Evolutionary conservation across 1,284 basidiomycete genomes (phyloP), one percentile per base, ranked within the genome.

Genomic region (Exsudoporus floridanus): DNA sequence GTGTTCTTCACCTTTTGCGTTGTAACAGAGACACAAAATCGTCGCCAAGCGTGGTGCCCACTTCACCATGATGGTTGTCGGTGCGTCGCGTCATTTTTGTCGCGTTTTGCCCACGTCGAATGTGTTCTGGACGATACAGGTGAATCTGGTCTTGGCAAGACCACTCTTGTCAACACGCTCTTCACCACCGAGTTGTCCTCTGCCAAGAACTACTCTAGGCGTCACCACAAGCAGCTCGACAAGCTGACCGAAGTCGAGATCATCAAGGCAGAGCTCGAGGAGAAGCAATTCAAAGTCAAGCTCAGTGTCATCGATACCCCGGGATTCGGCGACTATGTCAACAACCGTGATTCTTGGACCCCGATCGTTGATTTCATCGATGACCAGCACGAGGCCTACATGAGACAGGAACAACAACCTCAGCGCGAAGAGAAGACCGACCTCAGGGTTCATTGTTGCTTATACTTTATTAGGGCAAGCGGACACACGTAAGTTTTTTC

Each of bases 321-420:
- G 55, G 96, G 96, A 18, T 99, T 98, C 62, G 96, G 96, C 37
- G 96, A 99, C 87, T 98, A 98, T 69, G 94, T 99, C 77, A 98
- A 99, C 88, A 99, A 99, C 83, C 87, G 94, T 56, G 96, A 99
- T 74, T 94, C 92, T 39, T 99, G 96, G 96, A 81, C 86, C 19
- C 96, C 97, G 52, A 98, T 99, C 60, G 89, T 99, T 69, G 96
- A 99, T 73, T 99, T 99, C 73, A 94, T 99, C 66, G 97, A 99
- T 72, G 97, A 99, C 79, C 96, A 99, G 77, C 96, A 99, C 72
- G 97, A 99, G 75, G 89, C 91, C 30, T 99, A 96, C 76, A 98
- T 99, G 96, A 85, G 96, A 54, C 96, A 99, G 76, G 96, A 99
- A 76, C 97, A 99, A 75, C 97, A 99, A 73, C 97, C 97, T 10